A percentile compares a stretch with the other conserved stretches of the same genome.
These are phyloP conservation scores for Fusarium xyrophilum DNA, from an alignment of 2,329 filamentous ascomycete species.

Conservation along the genomic window DNA sequence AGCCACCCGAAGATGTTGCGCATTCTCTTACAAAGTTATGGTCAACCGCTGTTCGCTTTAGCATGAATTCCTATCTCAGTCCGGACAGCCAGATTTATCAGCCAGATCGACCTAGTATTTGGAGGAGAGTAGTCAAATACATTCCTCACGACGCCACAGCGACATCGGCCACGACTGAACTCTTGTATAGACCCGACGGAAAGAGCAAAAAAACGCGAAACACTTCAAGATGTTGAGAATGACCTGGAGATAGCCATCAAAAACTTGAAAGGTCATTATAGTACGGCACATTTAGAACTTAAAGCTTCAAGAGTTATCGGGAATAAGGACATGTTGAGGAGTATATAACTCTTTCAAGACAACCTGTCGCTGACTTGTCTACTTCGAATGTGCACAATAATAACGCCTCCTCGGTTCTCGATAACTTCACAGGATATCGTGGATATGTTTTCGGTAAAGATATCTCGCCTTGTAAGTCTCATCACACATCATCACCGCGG, in stretches of 20 bases:
- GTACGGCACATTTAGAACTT: not conserved
- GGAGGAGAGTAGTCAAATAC: too few species aligned
- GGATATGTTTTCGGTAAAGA: not conserved
- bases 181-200: not conserved
- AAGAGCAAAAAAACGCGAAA: not conserved
- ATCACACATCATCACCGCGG: not conserved
- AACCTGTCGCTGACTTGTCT: not conserved
- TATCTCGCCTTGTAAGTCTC: not conserved
- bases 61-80: too few species aligned
- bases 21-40: not conserved
- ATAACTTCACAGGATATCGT: not conserved
- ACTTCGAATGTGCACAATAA: not conserved
- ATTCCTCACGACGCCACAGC: too few species aligned
- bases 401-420: not conserved
- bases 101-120: too few species aligned
- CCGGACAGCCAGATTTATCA: too few species aligned
- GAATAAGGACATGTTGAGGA: not conserved
- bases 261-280: not conserved
- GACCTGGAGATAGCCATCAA: too few species aligned
- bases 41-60: not conserved
- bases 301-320: not conserved
- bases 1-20: not conserved
- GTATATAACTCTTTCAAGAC: not conserved
- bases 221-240: not conserved
- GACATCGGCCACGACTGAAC: not conserved